Conservation (phyloP, 352 stramenopile genomes). For the Peronosclerospora sorghi region DNA sequence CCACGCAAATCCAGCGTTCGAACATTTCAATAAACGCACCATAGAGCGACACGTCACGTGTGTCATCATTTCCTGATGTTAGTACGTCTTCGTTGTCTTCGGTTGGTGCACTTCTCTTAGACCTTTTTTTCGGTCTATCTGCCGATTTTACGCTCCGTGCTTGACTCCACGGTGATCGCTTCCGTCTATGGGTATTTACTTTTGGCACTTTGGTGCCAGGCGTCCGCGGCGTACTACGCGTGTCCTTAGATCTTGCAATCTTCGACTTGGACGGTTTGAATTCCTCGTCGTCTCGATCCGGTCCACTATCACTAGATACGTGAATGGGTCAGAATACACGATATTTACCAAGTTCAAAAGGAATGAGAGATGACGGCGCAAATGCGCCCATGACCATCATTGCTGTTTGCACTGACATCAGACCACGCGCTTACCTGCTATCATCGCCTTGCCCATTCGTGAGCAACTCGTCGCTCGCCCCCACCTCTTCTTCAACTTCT, state of each 20-base stretch:
- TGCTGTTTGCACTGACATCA: constrained; percentile 7
- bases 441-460: constrained; percentile 10
- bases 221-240: constrained; percentile 9
- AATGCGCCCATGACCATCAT: constrained; percentile 13
- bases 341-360: too few species aligned
- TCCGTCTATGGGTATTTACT: constrained; percentile 13
- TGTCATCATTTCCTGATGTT: too few species aligned
- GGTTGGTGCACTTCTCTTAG: constrained; percentile 1
- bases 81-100: too few species aligned
- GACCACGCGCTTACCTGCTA: constrained; percentile 15
- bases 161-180: constrained; percentile 26
- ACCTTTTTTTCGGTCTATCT: constrained; percentile 2
- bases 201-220: constrained; percentile 6
- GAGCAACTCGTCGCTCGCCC: constrained; percentile 10
- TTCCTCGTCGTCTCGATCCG: constrained; percentile 24
- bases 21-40: constrained; percentile 7
- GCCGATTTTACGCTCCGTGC: constrained; percentile 6
- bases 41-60: constrained; percentile 12
- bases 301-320: constrained; percentile 14
- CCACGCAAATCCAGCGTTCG: too few species aligned
- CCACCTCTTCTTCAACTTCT: constrained; percentile 9
- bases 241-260: constrained; percentile 5
- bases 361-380: background rate
- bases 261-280: constrained; percentile 16
- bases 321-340: too few species aligned